Evolutionary conservation across 345 rosid species (phyloP).

Genomic region (Hevea brasiliensis): DNA sequence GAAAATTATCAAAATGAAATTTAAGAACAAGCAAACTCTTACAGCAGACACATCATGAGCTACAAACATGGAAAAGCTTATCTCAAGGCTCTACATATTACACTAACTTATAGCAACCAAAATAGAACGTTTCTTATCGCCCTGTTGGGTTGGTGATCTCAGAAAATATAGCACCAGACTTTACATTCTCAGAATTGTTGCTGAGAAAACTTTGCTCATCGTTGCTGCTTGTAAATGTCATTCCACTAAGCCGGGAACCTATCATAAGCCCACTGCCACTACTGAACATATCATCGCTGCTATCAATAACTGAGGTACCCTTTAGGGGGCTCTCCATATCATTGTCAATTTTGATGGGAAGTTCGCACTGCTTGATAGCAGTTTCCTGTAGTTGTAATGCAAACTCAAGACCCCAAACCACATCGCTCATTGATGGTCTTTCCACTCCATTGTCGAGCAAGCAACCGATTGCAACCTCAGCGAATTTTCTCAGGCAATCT

Average conservation of each 20-base stretch:
- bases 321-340: background rate
- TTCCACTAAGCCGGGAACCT: slow-evolving; percentile 2
- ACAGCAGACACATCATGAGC: too few relatives aligned
- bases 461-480: slow-evolving; percentile 7
- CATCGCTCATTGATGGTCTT: slow-evolving; percentile 15
- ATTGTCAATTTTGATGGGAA: background rate
- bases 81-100: too few relatives aligned
- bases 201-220: background rate
- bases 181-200: background rate
- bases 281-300: background rate
- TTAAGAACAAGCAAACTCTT: too few relatives aligned
- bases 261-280: background rate
- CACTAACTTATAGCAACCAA: too few relatives aligned
- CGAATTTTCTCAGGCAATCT: slow-evolving; percentile 13
- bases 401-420: slow-evolving; percentile 6
- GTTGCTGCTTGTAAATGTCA: background rate
- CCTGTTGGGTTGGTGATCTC: background rate
- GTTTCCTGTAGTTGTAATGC: background rate
- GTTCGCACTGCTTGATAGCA: background rate
- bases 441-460: background rate
- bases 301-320: background rate
- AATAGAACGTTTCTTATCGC: background rate
- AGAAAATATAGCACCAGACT: background rate
- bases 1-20: too few relatives aligned
- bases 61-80: too few relatives aligned